phyloP scores from a whole-genome alignment of 805 yeast genomes.

The Blastobotrys muscicola region DNA sequence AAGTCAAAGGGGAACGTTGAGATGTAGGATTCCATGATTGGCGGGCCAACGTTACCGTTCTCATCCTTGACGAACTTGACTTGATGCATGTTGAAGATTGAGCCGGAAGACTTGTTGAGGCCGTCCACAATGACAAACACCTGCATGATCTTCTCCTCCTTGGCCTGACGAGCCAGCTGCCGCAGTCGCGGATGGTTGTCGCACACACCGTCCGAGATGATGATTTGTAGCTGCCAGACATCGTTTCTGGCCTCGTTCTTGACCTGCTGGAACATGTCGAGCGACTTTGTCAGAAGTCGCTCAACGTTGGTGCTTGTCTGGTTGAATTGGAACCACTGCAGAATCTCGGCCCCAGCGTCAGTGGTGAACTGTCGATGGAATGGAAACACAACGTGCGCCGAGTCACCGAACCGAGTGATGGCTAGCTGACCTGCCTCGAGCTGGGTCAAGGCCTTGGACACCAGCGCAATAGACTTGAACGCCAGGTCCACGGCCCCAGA shows the following conservation, averaged over 20 bases:
- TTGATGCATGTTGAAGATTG: constrained; percentile 91
- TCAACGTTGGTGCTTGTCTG: constrained; percentile 81
- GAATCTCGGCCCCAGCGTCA: constrained; percentile 73
- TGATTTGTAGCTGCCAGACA: constrained; percentile 88
- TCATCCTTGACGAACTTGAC: constrained; percentile 63
- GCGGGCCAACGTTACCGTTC: constrained; percentile 50
- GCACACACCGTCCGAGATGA: constrained; percentile 93
- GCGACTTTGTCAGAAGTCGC: constrained; percentile 60
- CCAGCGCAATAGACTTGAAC: constrained; percentile 87
- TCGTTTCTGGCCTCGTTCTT: constrained; percentile 35
- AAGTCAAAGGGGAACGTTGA: constrained; percentile 96
- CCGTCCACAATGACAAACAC: constrained; percentile 94
- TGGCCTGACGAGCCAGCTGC: constrained; percentile 78
- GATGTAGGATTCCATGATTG: constrained; percentile 75
- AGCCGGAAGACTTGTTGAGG: constrained; percentile 55
- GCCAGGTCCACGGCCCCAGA: constrained; percentile 85
- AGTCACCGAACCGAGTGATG: constrained; percentile 83
- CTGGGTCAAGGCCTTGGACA: constrained; percentile 86
- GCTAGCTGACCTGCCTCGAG: constrained; percentile 90
- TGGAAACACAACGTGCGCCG: constrained; percentile 75
- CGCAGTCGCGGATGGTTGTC: constrained; percentile 84
- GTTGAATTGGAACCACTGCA: constrained; percentile 84
- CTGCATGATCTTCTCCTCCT: constrained; percentile 87
- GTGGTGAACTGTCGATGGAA: constrained; percentile 77
- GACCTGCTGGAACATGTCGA: constrained; percentile 61